Evolutionary conservation across 2,329 filamentous ascomycete species (phyloP).

Genomic region (Tolypocladium nubicola): DNA sequence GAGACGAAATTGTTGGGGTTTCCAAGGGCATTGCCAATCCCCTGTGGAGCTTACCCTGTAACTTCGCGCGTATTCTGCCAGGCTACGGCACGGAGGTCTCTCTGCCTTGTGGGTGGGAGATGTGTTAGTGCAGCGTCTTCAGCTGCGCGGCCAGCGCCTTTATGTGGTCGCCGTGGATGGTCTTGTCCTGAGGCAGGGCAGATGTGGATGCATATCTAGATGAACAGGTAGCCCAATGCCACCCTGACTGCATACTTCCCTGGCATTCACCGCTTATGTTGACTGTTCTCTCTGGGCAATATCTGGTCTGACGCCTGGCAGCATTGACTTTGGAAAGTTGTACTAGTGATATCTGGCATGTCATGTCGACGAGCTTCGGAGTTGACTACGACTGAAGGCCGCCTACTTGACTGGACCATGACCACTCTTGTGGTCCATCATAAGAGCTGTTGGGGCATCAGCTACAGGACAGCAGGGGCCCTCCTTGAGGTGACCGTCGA

Average conservation of each 20-base stretch:
- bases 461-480: not conserved
- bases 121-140: not conserved
- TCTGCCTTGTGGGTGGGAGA: not conserved
- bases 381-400: not conserved
- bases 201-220: not conserved
- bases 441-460: too few species aligned
- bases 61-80: slow-evolving; percentile 10
- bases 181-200: not conserved
- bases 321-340: not conserved
- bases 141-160: not conserved
- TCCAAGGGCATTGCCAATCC: slow-evolving; percentile 14
- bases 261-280: not conserved
- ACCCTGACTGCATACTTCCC: too few species aligned
- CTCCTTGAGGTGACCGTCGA: not conserved
- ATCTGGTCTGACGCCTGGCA: not conserved
- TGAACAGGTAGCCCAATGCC: not conserved
- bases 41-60: slow-evolving; percentile 14
- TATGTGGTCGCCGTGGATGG: not conserved
- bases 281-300: not conserved
- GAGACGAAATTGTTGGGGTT: slow-evolving; percentile 30
- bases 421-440: too few species aligned
- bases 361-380: not conserved
- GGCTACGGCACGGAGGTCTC: too few species aligned
- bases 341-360: not conserved
- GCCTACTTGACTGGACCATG: too few species aligned